Percentiles rank a stretch among this genome's conserved stretches.
phyloP scores from a whole-genome alignment of 2,329 filamentous ascomycete species.

The Ophiostoma populinum region DNA sequence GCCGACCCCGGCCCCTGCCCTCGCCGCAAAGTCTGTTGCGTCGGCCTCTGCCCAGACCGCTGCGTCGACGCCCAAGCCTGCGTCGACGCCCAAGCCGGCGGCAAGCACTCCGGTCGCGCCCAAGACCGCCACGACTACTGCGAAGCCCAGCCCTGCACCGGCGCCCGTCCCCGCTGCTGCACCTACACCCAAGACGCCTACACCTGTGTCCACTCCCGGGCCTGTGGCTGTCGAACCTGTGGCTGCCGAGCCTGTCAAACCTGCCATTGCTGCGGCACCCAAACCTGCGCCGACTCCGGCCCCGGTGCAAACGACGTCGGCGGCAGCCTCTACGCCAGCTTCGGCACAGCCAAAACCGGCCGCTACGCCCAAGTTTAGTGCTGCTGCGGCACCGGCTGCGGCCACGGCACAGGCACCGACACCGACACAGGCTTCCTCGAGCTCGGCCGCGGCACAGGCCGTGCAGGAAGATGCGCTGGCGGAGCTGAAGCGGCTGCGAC shows the following conservation, averaged over 20 bases:
- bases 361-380: neutral
- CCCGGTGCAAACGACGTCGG: neutral
- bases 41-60: no score
- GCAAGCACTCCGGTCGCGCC: no score
- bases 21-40: neutral
- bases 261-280: neutral
- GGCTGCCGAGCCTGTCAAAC: neutral
- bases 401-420: no score
- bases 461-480: conserved; percentile 10
- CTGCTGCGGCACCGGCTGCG: conserved; percentile 1
- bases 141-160: no score
- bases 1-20: no score
- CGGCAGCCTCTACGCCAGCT: neutral
- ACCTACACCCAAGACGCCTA: no score
- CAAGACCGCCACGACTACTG: no score
- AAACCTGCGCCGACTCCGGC: neutral
- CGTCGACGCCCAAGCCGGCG: no score
- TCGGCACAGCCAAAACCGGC: neutral
- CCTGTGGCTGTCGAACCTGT: neutral
- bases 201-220: no score
- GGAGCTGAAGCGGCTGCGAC: conserved; percentile 10
- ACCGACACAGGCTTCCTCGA: neutral
- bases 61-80: neutral
- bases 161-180: no score
- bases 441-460: neutral